phyloP scores from a whole-genome alignment of 2,329 filamentous ascomycete genomes.

The Colletotrichum karsti region DNA sequence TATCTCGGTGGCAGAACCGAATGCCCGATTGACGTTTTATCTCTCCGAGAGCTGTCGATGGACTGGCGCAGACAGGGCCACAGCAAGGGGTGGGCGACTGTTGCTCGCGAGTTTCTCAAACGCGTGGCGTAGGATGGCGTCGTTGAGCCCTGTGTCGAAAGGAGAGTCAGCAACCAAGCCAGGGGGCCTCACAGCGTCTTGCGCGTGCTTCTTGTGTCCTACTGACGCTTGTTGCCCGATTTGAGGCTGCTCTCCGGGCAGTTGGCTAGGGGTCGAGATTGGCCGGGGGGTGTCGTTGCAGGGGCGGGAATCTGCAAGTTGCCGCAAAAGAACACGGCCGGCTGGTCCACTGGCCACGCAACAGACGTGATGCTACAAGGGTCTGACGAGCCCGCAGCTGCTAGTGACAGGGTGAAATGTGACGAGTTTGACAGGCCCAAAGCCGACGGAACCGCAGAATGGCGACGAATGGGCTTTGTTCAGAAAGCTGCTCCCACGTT shows the following conservation, averaged over 20 bases:
- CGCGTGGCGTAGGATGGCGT: slow-evolving; percentile 29
- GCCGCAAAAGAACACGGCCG: slow-evolving; percentile 30
- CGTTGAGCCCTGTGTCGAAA: background rate
- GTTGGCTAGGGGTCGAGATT: slow-evolving; percentile 29
- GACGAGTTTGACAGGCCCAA: slow-evolving; percentile 19
- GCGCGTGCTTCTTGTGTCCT: background rate
- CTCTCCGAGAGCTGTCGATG: slow-evolving; percentile 45
- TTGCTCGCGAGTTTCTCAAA: slow-evolving; percentile 21
- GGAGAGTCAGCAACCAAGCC: slow-evolving; percentile 1
- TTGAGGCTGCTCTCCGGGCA: slow-evolving; percentile 29
- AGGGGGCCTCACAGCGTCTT: slow-evolving; percentile 7
- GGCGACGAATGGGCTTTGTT: slow-evolving; percentile 8
- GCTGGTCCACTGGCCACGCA: slow-evolving; percentile 24
- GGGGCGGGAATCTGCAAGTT: slow-evolving; percentile 32
- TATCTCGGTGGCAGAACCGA: slow-evolving; percentile 22
- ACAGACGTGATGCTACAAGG: slow-evolving; percentile 22
- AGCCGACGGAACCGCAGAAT: slow-evolving; percentile 19
- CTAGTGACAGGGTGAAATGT: slow-evolving; percentile 21
- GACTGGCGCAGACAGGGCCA: slow-evolving; percentile 24
- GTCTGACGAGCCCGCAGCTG: background rate
- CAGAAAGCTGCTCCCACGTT: background rate
- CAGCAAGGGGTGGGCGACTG: slow-evolving; percentile 7
- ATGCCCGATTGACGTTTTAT: slow-evolving; percentile 24
- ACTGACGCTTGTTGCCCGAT: slow-evolving; percentile 23
- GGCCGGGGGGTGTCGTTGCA: slow-evolving; percentile 17